Conservation (phyloP, 345 rosid genomes). For the Reutealis trisperma region DNA sequence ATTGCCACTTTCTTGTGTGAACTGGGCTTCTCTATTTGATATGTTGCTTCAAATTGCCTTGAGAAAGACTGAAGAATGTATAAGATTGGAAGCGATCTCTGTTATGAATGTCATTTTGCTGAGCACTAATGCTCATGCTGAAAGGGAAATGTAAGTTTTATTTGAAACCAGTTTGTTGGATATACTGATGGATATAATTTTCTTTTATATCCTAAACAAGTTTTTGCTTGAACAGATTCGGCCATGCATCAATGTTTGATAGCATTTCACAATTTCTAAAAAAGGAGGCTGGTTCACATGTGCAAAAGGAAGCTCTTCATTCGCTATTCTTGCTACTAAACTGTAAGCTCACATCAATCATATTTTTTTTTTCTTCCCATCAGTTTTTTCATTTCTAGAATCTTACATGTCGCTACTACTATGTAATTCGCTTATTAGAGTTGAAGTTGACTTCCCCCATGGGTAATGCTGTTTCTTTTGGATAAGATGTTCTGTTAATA, state of each 20-base stretch:
- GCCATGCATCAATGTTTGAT: conserved; percentile 45
- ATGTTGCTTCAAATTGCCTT: conserved; percentile 49
- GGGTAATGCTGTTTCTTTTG: background rate
- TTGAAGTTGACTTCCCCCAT: background rate
- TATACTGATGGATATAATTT: background rate
- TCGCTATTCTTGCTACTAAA: conserved; percentile 67
- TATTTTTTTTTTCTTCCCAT: conserved; percentile 10
- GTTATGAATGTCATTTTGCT: conserved; percentile 73
- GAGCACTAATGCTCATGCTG: conserved; percentile 55
- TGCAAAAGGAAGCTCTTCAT: conserved; percentile 67
- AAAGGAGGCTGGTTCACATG: conserved; percentile 54
- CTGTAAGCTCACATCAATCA: conserved; percentile 45
- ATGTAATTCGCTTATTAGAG: background rate
- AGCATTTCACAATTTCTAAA: conserved; percentile 54
- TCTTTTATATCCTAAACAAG: conserved; percentile 13
- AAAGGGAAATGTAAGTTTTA: conserved; percentile 67
- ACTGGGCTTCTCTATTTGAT: conserved; percentile 62
- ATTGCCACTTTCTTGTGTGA: conserved; percentile 39
- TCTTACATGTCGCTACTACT: background rate
- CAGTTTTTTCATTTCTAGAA: background rate
- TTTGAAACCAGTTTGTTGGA: background rate
- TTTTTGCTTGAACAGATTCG: conserved; percentile 47
- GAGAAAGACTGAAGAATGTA: conserved; percentile 49
- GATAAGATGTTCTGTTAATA: background rate
- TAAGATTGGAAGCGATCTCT: conserved; percentile 67